Evolutionary conservation across 2,329 filamentous ascomycete species (phyloP).

Genomic region (Fusarium bactridioides): DNA sequence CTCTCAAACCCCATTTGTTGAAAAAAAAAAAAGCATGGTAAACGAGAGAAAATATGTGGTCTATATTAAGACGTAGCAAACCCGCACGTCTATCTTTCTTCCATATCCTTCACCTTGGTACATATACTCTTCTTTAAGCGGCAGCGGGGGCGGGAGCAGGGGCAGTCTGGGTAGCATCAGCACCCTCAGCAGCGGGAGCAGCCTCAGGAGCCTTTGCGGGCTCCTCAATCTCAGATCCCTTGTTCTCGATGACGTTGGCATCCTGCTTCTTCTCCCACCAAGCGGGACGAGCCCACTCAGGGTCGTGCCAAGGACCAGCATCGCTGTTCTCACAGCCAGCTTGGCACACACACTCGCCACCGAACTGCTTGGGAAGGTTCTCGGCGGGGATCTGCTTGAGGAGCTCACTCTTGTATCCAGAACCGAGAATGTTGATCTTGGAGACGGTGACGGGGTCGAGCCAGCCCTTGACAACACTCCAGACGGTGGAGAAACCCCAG

Average conservation of each 20-base stretch:
- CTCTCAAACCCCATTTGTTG: constrained; percentile 14
- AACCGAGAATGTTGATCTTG: constrained; percentile 93
- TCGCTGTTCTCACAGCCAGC: constrained; percentile 89
- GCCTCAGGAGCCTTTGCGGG: constrained; percentile 44
- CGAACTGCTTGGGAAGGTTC: constrained; percentile 88
- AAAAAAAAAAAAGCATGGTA: constrained; percentile 15
- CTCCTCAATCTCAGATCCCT: constrained; percentile 49
- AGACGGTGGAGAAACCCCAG: constrained; percentile 91
- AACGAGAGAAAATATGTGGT: constrained; percentile 35
- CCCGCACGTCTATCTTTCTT: constrained; percentile 26
- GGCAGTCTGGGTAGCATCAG: constrained; percentile 48
- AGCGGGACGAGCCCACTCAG: constrained; percentile 70
- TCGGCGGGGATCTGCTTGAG: constrained; percentile 85
- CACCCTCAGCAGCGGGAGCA: constrained; percentile 45
- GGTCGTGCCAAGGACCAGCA: constrained; percentile 86
- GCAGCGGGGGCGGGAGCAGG: constrained; percentile 42
- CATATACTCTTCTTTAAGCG: constrained; percentile 38
- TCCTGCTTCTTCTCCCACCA: constrained; percentile 66
- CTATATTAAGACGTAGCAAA: constrained; percentile 34
- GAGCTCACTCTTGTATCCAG: constrained; percentile 83
- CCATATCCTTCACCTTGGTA: constrained; percentile 3
- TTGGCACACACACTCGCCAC: constrained; percentile 81
- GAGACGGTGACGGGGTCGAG: constrained; percentile 94
- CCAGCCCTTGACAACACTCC: constrained; percentile 88
- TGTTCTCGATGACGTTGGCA: constrained; percentile 51